phyloP scores from a whole-genome alignment of 2,329 filamentous ascomycete species.

The Rhynchosporium graminicola region DNA sequence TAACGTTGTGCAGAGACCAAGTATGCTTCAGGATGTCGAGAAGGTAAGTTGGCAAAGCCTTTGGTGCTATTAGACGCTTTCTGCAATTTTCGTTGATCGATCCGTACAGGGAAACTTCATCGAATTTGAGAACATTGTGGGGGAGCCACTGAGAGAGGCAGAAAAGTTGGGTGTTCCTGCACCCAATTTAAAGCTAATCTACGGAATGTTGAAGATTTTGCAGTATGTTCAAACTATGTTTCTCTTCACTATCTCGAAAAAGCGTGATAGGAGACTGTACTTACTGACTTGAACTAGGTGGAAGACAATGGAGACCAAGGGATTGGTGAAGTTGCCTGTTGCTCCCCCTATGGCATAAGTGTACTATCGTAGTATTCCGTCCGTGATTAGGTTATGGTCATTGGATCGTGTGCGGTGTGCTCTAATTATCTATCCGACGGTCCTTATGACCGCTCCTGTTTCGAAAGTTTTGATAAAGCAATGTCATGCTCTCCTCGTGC shows the following conservation, averaged over 20 bases:
- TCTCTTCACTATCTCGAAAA: neutral
- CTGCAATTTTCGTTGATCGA: slow-evolving; percentile 3
- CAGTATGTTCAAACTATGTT: slow-evolving; percentile 39
- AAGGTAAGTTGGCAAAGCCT: slow-evolving; percentile 38
- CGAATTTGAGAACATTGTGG: slow-evolving; percentile 57
- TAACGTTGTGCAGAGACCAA: slow-evolving; percentile 31
- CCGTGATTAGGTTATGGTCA: too few species aligned
- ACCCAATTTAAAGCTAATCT: slow-evolving; percentile 54
- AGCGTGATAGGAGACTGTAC: neutral
- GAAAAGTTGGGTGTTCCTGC: slow-evolving; percentile 51
- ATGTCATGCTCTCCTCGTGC: too few species aligned
- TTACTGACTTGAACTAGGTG: neutral
- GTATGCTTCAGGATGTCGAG: slow-evolving; percentile 55
- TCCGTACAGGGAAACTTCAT: slow-evolving; percentile 51
- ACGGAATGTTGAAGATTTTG: slow-evolving; percentile 53
- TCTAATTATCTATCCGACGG: too few species aligned
- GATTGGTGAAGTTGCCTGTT: slow-evolving; percentile 36
- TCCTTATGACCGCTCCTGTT: too few species aligned
- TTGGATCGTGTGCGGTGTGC: too few species aligned
- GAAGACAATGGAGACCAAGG: slow-evolving; percentile 45
- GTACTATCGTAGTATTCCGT: too few species aligned
- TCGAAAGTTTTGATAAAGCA: too few species aligned
- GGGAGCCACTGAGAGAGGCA: slow-evolving; percentile 54
- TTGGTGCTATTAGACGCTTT: neutral
- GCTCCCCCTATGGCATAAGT: neutral